Percentiles rank a stretch among this genome's conserved stretches.
Conservation (phyloP, 2,329 filamentous ascomycete genomes). For the Chaetothyriales sp. region DNA sequence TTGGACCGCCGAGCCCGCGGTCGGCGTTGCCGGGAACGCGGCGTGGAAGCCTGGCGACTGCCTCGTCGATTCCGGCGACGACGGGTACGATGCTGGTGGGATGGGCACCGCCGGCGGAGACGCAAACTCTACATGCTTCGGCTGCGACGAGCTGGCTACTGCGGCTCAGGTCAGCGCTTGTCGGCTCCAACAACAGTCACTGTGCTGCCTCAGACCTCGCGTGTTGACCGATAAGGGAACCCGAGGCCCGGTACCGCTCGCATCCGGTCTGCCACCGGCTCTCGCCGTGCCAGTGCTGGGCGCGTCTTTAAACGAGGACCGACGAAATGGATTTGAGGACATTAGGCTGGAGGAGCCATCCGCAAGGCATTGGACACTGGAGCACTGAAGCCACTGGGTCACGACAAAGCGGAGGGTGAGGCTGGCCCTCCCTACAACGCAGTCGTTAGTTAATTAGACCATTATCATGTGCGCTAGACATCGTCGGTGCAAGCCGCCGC, state of each 20-base stretch:
- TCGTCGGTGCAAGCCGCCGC: too few species aligned
- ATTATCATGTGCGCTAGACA: too few species aligned
- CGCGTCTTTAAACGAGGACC: conserved; percentile 25
- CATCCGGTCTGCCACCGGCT: conserved; percentile 10
- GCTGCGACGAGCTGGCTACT: conserved; percentile 4
- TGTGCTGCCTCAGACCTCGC: conserved; percentile 8
- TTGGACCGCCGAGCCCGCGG: conserved; percentile 19
- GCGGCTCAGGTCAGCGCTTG: background rate
- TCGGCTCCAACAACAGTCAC: background rate
- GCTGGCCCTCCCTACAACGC: too few species aligned
- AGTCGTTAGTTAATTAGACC: too few species aligned
- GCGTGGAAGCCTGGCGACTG: conserved; percentile 3
- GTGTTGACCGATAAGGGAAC: conserved; percentile 14
- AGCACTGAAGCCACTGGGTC: background rate
- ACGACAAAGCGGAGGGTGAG: too few species aligned
- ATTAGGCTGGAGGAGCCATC: conserved; percentile 1
- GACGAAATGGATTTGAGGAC: conserved; percentile 36
- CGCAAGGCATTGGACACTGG: background rate
- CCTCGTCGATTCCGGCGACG: conserved; percentile 17
- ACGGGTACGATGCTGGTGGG: conserved; percentile 15
- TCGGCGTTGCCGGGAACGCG: conserved; percentile 9
- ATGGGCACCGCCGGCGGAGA: conserved; percentile 16
- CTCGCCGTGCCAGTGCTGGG: conserved; percentile 17
- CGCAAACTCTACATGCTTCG: conserved; percentile 17
- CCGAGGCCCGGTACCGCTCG: conserved; percentile 7